Evolutionary conservation across 2,329 filamentous ascomycete genomes (phyloP).

Genomic region (Hypoxylon rubiginosum): DNA sequence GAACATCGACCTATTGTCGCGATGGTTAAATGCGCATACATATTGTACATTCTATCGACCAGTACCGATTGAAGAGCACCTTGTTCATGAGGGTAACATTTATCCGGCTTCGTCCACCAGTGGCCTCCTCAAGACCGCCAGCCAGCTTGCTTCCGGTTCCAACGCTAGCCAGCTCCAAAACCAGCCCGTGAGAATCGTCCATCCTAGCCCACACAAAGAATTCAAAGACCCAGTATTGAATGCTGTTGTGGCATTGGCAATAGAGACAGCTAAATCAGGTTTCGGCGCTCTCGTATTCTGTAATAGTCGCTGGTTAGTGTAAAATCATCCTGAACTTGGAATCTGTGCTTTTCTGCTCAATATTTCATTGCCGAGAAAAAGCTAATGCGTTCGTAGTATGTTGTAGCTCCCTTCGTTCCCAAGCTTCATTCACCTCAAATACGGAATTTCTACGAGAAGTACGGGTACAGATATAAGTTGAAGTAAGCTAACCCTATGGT

Average conservation of each 20-base stretch:
- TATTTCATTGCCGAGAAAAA: not conserved
- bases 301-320: conserved; percentile 66
- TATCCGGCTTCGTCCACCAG: conserved; percentile 73
- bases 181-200: conserved; percentile 63
- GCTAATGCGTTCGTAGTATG: conserved; percentile 35
- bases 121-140: conserved; percentile 69
- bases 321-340: not conserved
- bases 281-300: conserved; percentile 82
- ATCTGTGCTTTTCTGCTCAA: not conserved
- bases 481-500: conserved; percentile 23
- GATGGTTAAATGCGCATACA: conserved; percentile 78
- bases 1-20: conserved; percentile 78
- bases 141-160: conserved; percentile 60
- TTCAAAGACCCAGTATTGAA: conserved; percentile 76
- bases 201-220: conserved; percentile 70
- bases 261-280: conserved; percentile 76
- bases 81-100: conserved; percentile 78
- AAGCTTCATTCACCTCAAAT: not conserved
- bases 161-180: conserved; percentile 53
- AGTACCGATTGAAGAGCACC: conserved; percentile 80
- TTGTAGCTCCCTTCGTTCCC: conserved; percentile 5
- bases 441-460: not conserved
- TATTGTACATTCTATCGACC: conserved; percentile 81
- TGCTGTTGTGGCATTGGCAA: conserved; percentile 76
- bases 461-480: not conserved